These are phyloP conservation scores for Murraya paniculata DNA, from an alignment of 345 rosid genomes.

Conservation along the genomic window DNA sequence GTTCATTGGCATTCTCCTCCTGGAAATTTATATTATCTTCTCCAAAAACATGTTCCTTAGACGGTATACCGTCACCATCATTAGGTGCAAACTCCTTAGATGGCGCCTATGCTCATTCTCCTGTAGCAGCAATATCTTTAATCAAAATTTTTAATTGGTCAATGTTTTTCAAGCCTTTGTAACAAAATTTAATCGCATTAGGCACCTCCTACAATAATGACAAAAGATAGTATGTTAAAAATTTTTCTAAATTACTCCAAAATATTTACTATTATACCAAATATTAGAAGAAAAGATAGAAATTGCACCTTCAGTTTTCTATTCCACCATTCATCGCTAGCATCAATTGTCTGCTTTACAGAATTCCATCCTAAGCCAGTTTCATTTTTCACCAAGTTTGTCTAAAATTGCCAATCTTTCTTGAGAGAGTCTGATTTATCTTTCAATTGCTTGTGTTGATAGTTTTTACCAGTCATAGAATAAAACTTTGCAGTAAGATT, in stretches of 20 bases:
- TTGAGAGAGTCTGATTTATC: not conserved
- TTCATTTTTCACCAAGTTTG: not conserved
- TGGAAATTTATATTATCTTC: too few relatives aligned
- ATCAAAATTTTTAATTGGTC: too few relatives aligned
- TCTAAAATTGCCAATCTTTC: not conserved
- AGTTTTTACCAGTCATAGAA: too few relatives aligned
- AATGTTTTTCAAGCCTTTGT: not conserved
- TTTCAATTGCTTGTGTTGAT: not conserved
- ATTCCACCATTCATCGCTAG: not conserved
- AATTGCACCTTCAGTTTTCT: not conserved
- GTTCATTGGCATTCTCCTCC: too few relatives aligned
- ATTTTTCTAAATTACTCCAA: too few relatives aligned
- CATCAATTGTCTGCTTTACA: not conserved
- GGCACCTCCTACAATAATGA: not conserved
- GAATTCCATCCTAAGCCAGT: not conserved
- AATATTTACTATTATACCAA: too few relatives aligned
- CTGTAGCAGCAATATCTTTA: not conserved
- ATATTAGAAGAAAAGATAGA: too few relatives aligned
- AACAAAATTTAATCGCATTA: not conserved
- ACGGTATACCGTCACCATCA: not conserved
- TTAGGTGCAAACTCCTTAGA: not conserved
- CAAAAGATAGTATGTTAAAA: too few relatives aligned
- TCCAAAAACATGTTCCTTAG: too few relatives aligned
- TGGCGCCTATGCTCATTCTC: not conserved
- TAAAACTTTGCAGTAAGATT: too few relatives aligned